Percentiles rank a stretch among this genome's conserved stretches.
Conservation (phyloP, 202 grass and related monocot species). For the Zizania palustris region DNA sequence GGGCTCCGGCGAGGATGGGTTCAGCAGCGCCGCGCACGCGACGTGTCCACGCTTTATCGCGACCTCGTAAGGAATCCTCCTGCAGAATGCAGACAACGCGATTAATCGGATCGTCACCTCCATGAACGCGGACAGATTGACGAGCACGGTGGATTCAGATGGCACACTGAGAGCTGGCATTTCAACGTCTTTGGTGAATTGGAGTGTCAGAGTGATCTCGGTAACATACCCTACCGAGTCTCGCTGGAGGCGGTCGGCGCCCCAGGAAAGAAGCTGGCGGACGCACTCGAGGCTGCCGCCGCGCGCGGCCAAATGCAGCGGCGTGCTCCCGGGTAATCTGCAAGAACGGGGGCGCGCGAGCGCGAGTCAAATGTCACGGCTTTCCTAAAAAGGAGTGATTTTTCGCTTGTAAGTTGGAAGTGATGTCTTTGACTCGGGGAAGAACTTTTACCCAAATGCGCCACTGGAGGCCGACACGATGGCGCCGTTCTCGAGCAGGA, state of each 20-base stretch:
- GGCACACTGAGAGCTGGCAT: background rate
- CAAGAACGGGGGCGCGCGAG: slow-evolving; percentile 9
- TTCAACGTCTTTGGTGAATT: background rate
- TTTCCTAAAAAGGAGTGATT: slow-evolving; percentile 53
- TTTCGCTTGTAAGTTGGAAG: slow-evolving; percentile 35
- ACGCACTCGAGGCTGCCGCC: slow-evolving; percentile 92
- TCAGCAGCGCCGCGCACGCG: slow-evolving; percentile 89
- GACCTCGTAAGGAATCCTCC: slow-evolving; percentile 86
- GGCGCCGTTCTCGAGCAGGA: slow-evolving; percentile 81
- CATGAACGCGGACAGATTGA: slow-evolving; percentile 1
- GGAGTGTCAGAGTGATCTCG: background rate
- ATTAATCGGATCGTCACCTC: background rate
- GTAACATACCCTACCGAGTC: slow-evolving; percentile 81
- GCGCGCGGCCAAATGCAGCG: slow-evolving; percentile 90
- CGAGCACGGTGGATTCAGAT: background rate
- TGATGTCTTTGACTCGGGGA: slow-evolving; percentile 24
- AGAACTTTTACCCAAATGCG: slow-evolving; percentile 67
- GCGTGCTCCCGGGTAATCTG: slow-evolving; percentile 85
- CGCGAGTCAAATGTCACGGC: slow-evolving; percentile 40
- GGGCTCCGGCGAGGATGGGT: slow-evolving; percentile 78
- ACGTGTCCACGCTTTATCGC: slow-evolving; percentile 81
- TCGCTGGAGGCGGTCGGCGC: slow-evolving; percentile 92
- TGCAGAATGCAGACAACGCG: slow-evolving; percentile 50
- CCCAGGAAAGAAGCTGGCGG: slow-evolving; percentile 95
- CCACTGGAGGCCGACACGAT: slow-evolving; percentile 76